A percentile compares a stretch with the other conserved stretches of the same genome.
These are phyloP conservation scores for Cercospora berteroae DNA, from an alignment of 2,329 filamentous ascomycete genomes.

Conservation along the genomic window DNA sequence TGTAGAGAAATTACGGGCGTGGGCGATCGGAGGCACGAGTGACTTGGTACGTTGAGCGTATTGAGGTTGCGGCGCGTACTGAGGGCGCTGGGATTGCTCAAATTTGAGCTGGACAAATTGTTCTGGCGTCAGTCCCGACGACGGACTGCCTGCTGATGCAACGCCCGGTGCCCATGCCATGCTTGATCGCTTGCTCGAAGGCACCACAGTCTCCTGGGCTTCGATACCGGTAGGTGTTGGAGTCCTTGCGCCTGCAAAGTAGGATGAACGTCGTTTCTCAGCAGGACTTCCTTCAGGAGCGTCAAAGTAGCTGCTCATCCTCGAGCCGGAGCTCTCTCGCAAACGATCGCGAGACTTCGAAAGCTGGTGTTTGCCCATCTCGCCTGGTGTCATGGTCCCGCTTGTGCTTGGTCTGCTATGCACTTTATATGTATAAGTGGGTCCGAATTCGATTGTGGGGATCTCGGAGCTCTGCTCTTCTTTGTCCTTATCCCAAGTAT, in stretches of 20 bases:
- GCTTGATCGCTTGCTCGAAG: conserved; percentile 59
- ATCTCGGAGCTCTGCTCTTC: conserved; percentile 54
- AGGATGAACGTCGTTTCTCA: conserved; percentile 35
- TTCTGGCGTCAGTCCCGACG: conserved; percentile 65
- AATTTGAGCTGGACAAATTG: conserved; percentile 71
- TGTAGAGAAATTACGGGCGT: conserved; percentile 30
- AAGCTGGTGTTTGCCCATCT: conserved; percentile 27
- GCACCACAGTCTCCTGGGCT: conserved; percentile 2
- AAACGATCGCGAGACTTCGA: conserved; percentile 33
- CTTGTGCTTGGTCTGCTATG: conserved; percentile 55
- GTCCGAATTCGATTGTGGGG: conserved; percentile 80
- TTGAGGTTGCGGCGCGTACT: conserved; percentile 52
- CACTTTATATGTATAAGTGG: conserved; percentile 68
- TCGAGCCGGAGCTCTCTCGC: conserved; percentile 25
- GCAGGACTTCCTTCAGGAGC: conserved; percentile 26
- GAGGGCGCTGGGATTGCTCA: conserved; percentile 50
- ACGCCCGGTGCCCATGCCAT: conserved; percentile 78
- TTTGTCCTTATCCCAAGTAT: conserved; percentile 38
- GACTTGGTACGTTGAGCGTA: conserved; percentile 43
- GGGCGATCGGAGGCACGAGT: conserved; percentile 28
- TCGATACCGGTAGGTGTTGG: conserved; percentile 34
- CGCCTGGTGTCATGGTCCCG: conserved; percentile 49
- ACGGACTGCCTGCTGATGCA: conserved; percentile 49
- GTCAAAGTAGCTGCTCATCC: conserved; percentile 22
- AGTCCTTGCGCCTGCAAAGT: conserved; percentile 34